A percentile compares a stretch with the other conserved stretches of the same genome.
phyloP scores from a whole-genome alignment of 192 early-diverging fungal species.

The Cladochytrium replicatum region DNA sequence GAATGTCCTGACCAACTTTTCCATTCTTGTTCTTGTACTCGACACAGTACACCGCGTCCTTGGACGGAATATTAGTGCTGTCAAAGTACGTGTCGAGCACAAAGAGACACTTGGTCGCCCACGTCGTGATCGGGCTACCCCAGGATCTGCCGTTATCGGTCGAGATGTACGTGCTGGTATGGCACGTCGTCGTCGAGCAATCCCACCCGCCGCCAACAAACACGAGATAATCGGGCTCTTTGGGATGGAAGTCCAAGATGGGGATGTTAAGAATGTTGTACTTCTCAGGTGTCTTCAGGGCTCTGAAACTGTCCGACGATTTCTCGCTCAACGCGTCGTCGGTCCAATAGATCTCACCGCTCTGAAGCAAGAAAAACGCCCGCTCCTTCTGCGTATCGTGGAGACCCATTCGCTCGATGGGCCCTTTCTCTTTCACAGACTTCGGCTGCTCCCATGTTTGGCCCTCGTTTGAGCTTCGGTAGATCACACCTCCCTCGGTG shows the following conservation, averaged over 20 bases:
- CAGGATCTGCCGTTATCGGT: conserved; percentile 62
- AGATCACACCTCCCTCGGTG: conserved; percentile 50
- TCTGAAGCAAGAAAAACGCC: conserved; percentile 34
- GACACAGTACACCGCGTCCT: conserved; percentile 68
- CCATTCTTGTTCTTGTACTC: conserved; percentile 52
- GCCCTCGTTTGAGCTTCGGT: conserved; percentile 64
- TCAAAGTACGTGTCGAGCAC: conserved; percentile 44
- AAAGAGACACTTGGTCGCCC: conserved; percentile 77
- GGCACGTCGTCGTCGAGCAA: conserved; percentile 32
- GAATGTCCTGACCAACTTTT: conserved; percentile 45
- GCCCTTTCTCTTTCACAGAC: conserved; percentile 30
- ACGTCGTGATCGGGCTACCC: conserved; percentile 59
- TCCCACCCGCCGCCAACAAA: conserved; percentile 56
- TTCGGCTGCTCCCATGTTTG: conserved; percentile 48
- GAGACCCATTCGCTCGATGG: conserved; percentile 44
- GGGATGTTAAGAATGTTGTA: conserved; percentile 62
- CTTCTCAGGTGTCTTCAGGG: conserved; percentile 39
- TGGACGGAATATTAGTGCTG: conserved; percentile 29
- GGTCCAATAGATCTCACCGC: conserved; percentile 21
- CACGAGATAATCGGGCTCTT: conserved; percentile 76
- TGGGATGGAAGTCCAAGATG: conserved; percentile 82
- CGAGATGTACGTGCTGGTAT: conserved; percentile 63
- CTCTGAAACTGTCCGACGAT: conserved; percentile 9
- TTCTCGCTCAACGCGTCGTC: conserved; percentile 48
- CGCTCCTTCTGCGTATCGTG: conserved; percentile 62